Evolutionary conservation across 2,329 filamentous ascomycete genomes (phyloP).

Genomic region (Metarhizium brunneum): DNA sequence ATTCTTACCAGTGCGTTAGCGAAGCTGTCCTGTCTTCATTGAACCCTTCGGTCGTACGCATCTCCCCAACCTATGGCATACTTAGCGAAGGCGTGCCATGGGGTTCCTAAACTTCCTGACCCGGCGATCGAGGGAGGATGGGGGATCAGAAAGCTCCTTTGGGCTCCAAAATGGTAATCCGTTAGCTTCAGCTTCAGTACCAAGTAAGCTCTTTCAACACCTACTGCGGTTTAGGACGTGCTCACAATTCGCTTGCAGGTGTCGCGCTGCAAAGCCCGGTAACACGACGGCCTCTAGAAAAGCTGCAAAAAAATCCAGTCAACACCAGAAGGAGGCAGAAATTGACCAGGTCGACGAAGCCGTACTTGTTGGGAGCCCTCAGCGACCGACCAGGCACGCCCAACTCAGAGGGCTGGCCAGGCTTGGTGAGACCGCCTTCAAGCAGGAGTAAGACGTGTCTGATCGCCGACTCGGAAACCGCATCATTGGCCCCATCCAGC

Average conservation of each 20-base stretch:
- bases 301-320: not conserved
- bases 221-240: not conserved
- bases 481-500: not conserved
- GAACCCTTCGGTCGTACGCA: not conserved
- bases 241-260: not conserved
- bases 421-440: not conserved
- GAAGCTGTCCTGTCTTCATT: not conserved
- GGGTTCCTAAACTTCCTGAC: conserved; percentile 5
- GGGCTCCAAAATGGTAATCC: not conserved
- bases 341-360: not conserved
- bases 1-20: not conserved
- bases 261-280: not conserved
- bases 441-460: not conserved
- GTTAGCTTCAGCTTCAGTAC: not conserved
- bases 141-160: not conserved
- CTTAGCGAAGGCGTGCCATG: not conserved
- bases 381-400: not conserved
- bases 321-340: not conserved
- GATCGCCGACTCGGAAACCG: not conserved
- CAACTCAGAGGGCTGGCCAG: not conserved
- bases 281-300: not conserved
- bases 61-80: not conserved
- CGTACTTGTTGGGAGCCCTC: not conserved
- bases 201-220: not conserved
- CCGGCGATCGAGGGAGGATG: not conserved